Evolutionary conservation across 2,329 filamentous ascomycete species (phyloP), one percentile per base, ranked within the genome.

Genomic region (Pestalotiopsis sp.): DNA sequence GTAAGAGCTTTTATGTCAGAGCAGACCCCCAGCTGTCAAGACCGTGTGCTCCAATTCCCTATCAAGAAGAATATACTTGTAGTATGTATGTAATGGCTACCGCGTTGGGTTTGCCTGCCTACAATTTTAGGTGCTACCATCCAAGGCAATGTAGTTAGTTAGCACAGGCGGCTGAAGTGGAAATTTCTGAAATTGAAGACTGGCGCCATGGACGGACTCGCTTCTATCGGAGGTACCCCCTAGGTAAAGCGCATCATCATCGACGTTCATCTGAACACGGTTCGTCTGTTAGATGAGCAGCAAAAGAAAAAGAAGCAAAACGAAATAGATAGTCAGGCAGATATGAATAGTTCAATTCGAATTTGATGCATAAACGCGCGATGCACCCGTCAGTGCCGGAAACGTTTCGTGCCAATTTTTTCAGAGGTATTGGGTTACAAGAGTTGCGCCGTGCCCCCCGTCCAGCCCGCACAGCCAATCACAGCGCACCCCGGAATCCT

Each of bases 371-470:
- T 49, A 49, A 41, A 39, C 39, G 20, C n/a, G 27, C 57, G 64
- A 36, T 25, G 14, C 13, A 17, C 17, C 27, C 11, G 31, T 60
- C 55, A 49, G 17, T 17, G 64, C 64, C 64, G 55, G 14, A 66
- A 66, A 45, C 45, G 45, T 27, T 66, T 45, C 23, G 31, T 38
- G 36, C 36, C 52, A 66, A 60, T 23, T 66, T 60, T 66, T 65
- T 38, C 31, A 36, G 61, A 67, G 49, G 58, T 64, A 63, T 64
- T 36, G 45, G 38, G 45, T 23, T 57, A 68, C 66, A 27, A 49
- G n/a, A 25, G 67, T 6, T 62, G 59, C 23, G 41, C 62, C 31
- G 36, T 49, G 41, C 39, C 49, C 27, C 49, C 61, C 63, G 49
- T 61, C 25, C 31, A 12, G 36, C 31, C 61, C 63, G 67, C 2